A percentile compares a stretch with the other conserved stretches of the same genome.
These are phyloP conservation scores for Bryoglossum gracile DNA, from an alignment of 495 filamentous ascomycete species.

Conservation along the genomic window DNA sequence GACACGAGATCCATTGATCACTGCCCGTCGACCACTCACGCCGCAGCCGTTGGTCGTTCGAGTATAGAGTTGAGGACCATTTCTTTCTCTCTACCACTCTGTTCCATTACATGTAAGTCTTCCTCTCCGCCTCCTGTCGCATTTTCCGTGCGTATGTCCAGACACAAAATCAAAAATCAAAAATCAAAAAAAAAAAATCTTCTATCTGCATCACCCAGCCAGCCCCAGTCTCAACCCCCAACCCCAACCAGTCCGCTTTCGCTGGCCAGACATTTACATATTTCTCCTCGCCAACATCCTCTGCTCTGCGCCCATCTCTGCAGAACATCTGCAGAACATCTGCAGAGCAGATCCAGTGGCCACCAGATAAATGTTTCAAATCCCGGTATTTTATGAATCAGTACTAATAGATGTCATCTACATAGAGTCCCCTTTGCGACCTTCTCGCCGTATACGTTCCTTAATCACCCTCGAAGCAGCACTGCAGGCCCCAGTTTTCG, in stretches of 20 bases:
- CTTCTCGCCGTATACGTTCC: conserved; percentile 22
- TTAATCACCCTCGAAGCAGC: conserved; percentile 16
- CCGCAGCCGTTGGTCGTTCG: conserved; percentile 8
- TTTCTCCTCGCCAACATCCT: conserved; percentile 22
- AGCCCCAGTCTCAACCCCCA: background rate
- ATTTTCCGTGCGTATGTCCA: conserved; percentile 21
- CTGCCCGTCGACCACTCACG: conserved; percentile 3
- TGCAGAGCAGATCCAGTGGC: too few species aligned
- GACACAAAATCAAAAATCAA: too few species aligned
- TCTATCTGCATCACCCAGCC: too few species aligned
- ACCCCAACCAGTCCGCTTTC: conserved; percentile 7
- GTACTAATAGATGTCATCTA: background rate
- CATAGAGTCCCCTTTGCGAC: conserved; percentile 17
- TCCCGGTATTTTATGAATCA: background rate
- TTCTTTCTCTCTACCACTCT: conserved; percentile 18
- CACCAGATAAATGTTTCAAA: too few species aligned
- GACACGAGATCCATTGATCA: conserved; percentile 6
- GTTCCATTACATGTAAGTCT: too few species aligned
- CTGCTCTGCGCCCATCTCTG: conserved; percentile 8
- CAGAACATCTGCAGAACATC: background rate
- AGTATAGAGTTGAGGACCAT: conserved; percentile 11
- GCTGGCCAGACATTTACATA: conserved; percentile 18
- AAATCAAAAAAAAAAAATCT: too few species aligned
- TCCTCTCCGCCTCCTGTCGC: too few species aligned
- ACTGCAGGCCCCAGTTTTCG: conserved; percentile 27